Evolutionary conservation across 345 rosid species (phyloP).

Genomic region (Eucalyptus marginata): DNA sequence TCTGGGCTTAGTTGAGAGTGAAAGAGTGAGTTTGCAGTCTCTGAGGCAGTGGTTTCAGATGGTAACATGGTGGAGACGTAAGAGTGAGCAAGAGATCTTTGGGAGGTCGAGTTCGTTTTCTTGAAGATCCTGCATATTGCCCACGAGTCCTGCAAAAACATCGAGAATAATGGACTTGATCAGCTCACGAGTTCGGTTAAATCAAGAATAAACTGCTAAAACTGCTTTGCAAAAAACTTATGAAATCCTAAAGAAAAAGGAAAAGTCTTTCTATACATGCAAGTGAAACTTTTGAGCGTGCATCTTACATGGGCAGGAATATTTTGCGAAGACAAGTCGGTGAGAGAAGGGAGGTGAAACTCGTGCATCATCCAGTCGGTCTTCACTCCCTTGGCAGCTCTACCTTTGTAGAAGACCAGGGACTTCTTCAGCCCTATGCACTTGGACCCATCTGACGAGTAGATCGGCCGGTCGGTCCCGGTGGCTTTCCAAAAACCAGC

Average conservation of each 20-base stretch:
- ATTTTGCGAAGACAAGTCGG: conserved; percentile 21
- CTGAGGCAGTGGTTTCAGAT: conserved; percentile 1
- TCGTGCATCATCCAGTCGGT: conserved; percentile 99
- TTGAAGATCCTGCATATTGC: conserved; percentile 94
- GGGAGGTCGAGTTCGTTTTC: conserved; percentile 62
- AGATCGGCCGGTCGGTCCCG: conserved; percentile 89
- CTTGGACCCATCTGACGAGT: conserved; percentile 69
- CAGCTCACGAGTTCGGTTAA: not conserved
- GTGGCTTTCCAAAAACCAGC: conserved; percentile 98
- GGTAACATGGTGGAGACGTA: conserved; percentile 47
- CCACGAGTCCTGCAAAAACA: conserved; percentile 68
- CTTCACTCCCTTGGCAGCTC: conserved; percentile 88
- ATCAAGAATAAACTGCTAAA: not conserved
- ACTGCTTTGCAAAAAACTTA: not conserved
- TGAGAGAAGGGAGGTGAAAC: conserved; percentile 78
- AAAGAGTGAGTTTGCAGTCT: not conserved
- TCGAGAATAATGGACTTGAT: not conserved
- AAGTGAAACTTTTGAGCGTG: not conserved
- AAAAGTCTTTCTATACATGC: not conserved
- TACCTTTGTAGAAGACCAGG: conserved; percentile 83
- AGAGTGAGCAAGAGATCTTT: conserved; percentile 28
- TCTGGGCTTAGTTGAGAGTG: conserved; percentile 1
- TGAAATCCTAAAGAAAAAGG: not conserved
- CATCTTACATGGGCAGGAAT: conserved; percentile 49
- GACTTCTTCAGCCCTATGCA: conserved; percentile 95